These are phyloP conservation scores for Paradendryphiella salina DNA, from an alignment of 2,329 filamentous ascomycete species.

Conservation along the genomic window DNA sequence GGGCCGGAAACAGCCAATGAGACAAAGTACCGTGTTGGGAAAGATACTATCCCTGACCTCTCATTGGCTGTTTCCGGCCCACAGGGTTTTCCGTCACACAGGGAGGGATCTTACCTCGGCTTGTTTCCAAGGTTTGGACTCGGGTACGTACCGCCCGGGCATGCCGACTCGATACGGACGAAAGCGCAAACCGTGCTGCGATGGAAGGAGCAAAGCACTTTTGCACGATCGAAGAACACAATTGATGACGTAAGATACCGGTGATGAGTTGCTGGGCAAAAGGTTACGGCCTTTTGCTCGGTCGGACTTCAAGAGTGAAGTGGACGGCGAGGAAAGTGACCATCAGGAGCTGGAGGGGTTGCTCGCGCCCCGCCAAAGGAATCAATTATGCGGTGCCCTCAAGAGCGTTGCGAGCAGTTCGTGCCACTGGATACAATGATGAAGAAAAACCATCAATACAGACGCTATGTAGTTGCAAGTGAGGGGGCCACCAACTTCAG, in stretches of 20 bases:
- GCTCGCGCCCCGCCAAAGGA: no score
- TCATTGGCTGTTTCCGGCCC: not conserved
- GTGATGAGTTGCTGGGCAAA: not conserved
- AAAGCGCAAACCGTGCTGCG: not conserved
- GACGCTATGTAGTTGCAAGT: constrained; percentile 3
- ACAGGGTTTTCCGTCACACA: not conserved
- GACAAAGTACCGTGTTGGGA: no score
- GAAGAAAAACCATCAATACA: not conserved
- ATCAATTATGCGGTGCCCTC: no score
- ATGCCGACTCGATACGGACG: not conserved
- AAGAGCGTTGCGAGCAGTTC: no score
- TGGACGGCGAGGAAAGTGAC: no score
- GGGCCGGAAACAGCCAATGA: no score
- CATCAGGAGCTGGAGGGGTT: no score
- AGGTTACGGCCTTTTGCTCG: not conserved
- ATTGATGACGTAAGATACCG: not conserved
- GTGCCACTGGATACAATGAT: not conserved
- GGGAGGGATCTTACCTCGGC: no score
- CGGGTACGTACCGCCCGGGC: no score
- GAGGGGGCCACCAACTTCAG: constrained; percentile 6
- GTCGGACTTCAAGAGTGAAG: not conserved
- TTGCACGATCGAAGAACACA: not conserved
- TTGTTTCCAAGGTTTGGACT: no score
- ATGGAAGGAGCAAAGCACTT: not conserved
- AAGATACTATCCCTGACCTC: no score